phyloP scores from a whole-genome alignment of 805 yeast genomes.

The Wickerhamomyces ciferrii region DNA sequence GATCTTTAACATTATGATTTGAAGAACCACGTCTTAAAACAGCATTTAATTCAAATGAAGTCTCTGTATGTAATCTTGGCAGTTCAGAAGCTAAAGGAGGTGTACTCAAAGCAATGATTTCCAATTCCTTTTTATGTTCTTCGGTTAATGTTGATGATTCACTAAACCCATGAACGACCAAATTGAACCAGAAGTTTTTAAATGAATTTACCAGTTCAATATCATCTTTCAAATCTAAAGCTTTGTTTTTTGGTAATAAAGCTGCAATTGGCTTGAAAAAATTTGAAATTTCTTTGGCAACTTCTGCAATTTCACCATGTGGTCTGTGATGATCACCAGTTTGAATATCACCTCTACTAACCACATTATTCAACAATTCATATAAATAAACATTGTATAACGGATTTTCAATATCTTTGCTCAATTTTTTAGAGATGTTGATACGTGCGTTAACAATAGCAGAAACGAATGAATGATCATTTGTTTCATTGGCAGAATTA shows the following conservation, averaged over 20 bases:
- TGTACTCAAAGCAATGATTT: constrained; percentile 75
- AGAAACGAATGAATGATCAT: constrained; percentile 30
- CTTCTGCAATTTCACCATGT: constrained; percentile 62
- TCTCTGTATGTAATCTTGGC: constrained; percentile 80
- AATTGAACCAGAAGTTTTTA: constrained; percentile 90
- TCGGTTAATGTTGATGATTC: constrained; percentile 48
- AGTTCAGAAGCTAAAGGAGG: constrained; percentile 84
- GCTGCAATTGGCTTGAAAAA: constrained; percentile 72
- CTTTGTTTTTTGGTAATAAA: constrained; percentile 55
- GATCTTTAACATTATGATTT: constrained; percentile 71
- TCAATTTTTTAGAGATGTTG: constrained; percentile 31
- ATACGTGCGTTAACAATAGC: constrained; percentile 47
- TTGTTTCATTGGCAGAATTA: constrained; percentile 35
- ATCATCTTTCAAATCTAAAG: constrained; percentile 30
- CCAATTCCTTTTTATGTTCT: constrained; percentile 42
- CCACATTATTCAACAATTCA: constrained; percentile 61
- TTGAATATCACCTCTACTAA: constrained; percentile 76
- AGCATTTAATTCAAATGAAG: constrained; percentile 87
- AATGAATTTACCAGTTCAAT: constrained; percentile 56
- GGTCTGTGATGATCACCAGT: constrained; percentile 75
- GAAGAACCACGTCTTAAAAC: constrained; percentile 88
- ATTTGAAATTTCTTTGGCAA: constrained; percentile 62
- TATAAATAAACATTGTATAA: constrained; percentile 52
- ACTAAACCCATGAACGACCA: constrained; percentile 88
- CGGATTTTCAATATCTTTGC: constrained; percentile 29